Evolutionary conservation across 164 flowering plant genomes (phyloP), one percentile per base, ranked within the genome.

Genomic region (Chimonanthus salicifolius): DNA sequence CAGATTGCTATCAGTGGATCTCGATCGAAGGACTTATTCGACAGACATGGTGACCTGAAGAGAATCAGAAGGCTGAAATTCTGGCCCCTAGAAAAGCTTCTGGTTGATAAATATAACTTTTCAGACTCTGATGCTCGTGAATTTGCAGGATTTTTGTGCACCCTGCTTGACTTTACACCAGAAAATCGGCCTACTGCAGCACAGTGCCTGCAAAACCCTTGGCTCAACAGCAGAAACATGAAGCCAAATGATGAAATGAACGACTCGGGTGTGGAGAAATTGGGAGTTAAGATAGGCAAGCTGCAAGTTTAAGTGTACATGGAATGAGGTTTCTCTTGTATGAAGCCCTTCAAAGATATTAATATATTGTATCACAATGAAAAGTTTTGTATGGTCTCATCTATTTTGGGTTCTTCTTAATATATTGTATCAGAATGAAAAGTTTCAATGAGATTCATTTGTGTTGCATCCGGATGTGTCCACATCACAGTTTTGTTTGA

Each of bases 111-210:
- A 78, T 94, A 83, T 83, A 86, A 85, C 18, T 88, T 94, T 74
- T 72, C 88, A 4, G 87, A 85, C 11, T 58, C 79, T 11, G 94
- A 91, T 80, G 98, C 98, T 48, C 81, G 76, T 44, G 95, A 89
- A 70, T 88, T 94, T 72, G 80, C 95, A 0, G 92, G 84, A 67
- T 94, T 94, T 80, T 80, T 94, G 33, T 58, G 76, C 71, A 97
- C 97, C 44, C 78, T 94, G 77, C 85, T 94, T 48, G 89, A 94
- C 84, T 94, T 91, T 85, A 90, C 86, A 7, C 97, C 98, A 49
- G 98, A 92, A 84, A 94, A 90, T 80, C 84, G 98, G 70, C 98
- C 97, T 47, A 90, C 97, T 47, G 97, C 97, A 21, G 86, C 88
- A 76, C 90, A 92, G 72, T 89, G 92, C 80, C 82, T 92, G 71